Percentiles rank a stretch among this genome's conserved stretches.
Evolutionary conservation across 805 yeast species (phyloP).

Genomic region (Wickerhamomyces xylosicus): DNA sequence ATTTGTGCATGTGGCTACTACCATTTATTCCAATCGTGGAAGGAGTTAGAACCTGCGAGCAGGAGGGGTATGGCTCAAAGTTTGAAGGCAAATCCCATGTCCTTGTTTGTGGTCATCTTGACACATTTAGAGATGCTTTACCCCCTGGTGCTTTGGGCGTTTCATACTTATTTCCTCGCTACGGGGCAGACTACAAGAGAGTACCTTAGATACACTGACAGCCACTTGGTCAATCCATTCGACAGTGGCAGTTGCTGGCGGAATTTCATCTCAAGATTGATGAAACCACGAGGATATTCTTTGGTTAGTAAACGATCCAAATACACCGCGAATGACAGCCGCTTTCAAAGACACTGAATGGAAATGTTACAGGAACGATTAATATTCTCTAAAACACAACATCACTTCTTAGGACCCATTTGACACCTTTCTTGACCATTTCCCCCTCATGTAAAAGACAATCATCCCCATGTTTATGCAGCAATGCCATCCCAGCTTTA

Average conservation of each 20-base stretch:
- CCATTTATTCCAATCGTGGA: slow-evolving; percentile 18
- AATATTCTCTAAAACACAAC: slow-evolving; percentile 28
- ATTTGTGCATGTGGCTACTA: slow-evolving; percentile 23
- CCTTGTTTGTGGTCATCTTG: slow-evolving; percentile 44
- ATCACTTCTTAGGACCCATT: slow-evolving; percentile 57
- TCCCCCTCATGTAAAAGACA: slow-evolving; percentile 53
- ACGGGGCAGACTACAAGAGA: slow-evolving; percentile 68
- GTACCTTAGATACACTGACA: slow-evolving; percentile 38
- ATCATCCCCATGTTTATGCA: slow-evolving; percentile 60
- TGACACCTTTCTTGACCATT: slow-evolving; percentile 37
- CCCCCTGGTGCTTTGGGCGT: slow-evolving; percentile 41
- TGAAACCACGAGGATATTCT: slow-evolving; percentile 29
- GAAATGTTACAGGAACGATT: no score
- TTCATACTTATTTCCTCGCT: slow-evolving; percentile 44
- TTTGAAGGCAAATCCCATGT: slow-evolving; percentile 23
- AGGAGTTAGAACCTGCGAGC: slow-evolving; percentile 3
- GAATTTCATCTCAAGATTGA: slow-evolving; percentile 25
- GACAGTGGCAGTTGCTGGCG: slow-evolving; percentile 20
- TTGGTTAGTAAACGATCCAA: slow-evolving; percentile 21
- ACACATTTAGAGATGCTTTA: slow-evolving; percentile 37
- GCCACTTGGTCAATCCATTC: slow-evolving; percentile 27
- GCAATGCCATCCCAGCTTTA: slow-evolving; percentile 41
- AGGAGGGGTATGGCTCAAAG: slow-evolving; percentile 19
- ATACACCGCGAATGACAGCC: slow-evolving; percentile 26
- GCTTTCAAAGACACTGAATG: slow-evolving; percentile 25